phyloP scores from a whole-genome alignment of 73 alveolate genomes.

The Paramecium biaurelia region DNA sequence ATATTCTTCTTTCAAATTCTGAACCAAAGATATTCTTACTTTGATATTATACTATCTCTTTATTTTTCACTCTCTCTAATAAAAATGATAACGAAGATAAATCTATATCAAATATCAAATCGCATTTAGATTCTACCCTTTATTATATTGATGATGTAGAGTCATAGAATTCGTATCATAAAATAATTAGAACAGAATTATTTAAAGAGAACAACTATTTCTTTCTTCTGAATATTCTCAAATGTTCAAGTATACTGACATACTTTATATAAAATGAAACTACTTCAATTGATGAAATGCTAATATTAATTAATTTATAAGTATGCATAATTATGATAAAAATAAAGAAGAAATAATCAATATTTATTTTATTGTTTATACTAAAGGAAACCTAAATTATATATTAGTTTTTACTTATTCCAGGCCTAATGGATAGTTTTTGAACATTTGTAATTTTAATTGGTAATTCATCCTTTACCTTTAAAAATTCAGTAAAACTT shows the following conservation, averaged over 20 bases:
- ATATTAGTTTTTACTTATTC: not conserved
- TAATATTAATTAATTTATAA: not conserved
- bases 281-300: not conserved
- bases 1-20: no score
- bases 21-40: no score
- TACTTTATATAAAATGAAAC: not conserved
- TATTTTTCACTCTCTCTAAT: no score
- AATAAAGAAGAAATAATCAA: not conserved
- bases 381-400: not conserved
- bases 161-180: not conserved
- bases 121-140: no score
- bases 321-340: not conserved
- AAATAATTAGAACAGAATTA: not conserved
- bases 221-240: not conserved
- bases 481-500: conserved; percentile 4
- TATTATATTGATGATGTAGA: no score
- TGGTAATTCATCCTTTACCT: not conserved
- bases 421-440: not conserved
- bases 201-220: not conserved
- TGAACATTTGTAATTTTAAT: not conserved
- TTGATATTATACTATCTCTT: no score
- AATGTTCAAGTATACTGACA: not conserved
- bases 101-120: no score
- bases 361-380: conserved; percentile 11
- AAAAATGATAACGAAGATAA: no score